Base-by-base conservation (phyloP, 1,284 basidiomycete species). In the Microbotryomycetes sp. region DNA sequence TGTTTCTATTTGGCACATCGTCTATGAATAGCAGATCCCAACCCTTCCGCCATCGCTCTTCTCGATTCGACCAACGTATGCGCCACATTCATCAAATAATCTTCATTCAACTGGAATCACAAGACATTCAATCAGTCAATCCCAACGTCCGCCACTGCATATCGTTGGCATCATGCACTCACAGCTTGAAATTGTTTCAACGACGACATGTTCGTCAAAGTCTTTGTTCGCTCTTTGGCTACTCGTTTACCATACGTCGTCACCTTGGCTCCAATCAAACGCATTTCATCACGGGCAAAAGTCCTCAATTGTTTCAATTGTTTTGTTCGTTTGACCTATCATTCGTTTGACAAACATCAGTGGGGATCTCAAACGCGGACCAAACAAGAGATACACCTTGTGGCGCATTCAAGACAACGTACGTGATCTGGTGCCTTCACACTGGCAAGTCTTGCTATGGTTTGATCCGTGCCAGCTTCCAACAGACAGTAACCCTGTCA, bases 401-500 rank as follows among this genome's bases (percentile, higher is more conserved):
- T n/a, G n/a, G n/a, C n/a, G n/a, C n/a, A 26, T 9, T 4, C 9
- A 14, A 26, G n/a, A 28, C 61, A n/a, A n/a, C n/a, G 36, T 19
- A 68, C 67, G 42, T 66, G 60, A 29, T 68, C 67, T 0, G 59
- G 57, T 3, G 50, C 28, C 29, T 60, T 64, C 6, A 36, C n/a
- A 6, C 30, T n/a, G 0, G 55, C 56, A 46, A 68, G 49, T 45
- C 64, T 54, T 6, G 32, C 56, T 3, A 51, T n/a, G 3, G 59
- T 29, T 28, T 58, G 49, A 3, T 64, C 58, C 47, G 69, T 59
- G 4, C 66, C 68, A n/a, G 65, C 36, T 31, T 71, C 70, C 29
- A 71, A 59, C 0, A 71, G 59, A 4, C 55, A 58, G 51, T 67
- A 71, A 9, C 63, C 68, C 69, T 70, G 54, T 2, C 16, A 46